phyloP scores from a whole-genome alignment of 2,329 filamentous ascomycete genomes.

The Tolypocladium guangdongense region DNA sequence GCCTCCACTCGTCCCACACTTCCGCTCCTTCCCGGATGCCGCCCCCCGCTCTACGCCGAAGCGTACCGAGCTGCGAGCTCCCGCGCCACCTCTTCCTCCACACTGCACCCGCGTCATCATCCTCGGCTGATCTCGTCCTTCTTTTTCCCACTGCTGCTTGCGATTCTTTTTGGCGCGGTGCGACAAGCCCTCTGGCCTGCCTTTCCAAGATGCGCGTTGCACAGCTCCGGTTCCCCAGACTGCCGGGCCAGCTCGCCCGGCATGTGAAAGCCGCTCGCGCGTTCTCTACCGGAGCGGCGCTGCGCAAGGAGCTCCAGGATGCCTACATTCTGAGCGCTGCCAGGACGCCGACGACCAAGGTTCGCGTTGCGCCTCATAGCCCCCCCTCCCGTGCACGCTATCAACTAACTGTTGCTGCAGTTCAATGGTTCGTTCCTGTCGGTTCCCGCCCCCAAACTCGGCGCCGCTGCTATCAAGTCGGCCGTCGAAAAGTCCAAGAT shows the following conservation, averaged over 20 bases:
- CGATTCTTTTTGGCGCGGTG: not conserved
- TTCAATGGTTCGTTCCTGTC: slow-evolving; percentile 88
- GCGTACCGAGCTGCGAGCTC: slow-evolving; percentile 18
- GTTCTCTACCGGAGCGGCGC: slow-evolving; percentile 34
- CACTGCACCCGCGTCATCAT: not conserved
- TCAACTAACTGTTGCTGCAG: slow-evolving; percentile 29
- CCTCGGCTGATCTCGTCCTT: not conserved
- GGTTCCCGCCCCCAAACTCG: slow-evolving; percentile 78
- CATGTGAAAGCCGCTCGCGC: slow-evolving; percentile 30
- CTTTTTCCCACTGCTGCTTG: not conserved
- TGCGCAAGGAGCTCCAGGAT: slow-evolving; percentile 64
- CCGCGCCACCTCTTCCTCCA: slow-evolving; percentile 3
- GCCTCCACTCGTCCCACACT: not conserved
- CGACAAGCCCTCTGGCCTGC: not conserved
- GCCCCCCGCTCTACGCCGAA: slow-evolving; percentile 26
- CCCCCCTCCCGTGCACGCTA: not conserved
- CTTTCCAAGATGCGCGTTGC: slow-evolving; percentile 16
- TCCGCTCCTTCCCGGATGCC: slow-evolving; percentile 1
- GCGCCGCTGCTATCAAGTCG: slow-evolving; percentile 82
- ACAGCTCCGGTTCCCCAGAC: slow-evolving; percentile 23
- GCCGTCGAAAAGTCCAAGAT: slow-evolving; percentile 80
- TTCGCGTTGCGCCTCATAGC: slow-evolving; percentile 22
- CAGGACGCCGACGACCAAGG: slow-evolving; percentile 83
- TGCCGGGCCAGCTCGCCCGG: slow-evolving; percentile 23
- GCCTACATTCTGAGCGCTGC: slow-evolving; percentile 89